phyloP scores from a whole-genome alignment of 1,284 basidiomycete species.

The Coriolopsis trogii region DNA sequence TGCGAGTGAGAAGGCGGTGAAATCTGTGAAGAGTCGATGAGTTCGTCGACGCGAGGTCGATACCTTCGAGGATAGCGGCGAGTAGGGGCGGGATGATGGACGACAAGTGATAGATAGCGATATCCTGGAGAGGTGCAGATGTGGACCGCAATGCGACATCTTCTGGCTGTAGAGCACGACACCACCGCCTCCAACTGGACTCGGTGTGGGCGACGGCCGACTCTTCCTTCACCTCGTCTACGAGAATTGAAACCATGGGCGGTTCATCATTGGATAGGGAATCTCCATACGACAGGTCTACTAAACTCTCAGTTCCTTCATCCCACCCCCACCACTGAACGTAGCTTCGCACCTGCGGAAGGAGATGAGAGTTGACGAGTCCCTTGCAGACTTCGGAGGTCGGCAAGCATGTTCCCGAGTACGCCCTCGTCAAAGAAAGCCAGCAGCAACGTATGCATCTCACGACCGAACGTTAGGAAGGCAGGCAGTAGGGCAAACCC shows the following conservation, averaged over 20 bases:
- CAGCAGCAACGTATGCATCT: constrained; percentile 61
- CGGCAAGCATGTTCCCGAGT: constrained; percentile 51
- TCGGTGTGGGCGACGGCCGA: constrained; percentile 1
- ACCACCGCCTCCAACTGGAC: constrained; percentile 38
- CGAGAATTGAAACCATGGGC: constrained; percentile 61
- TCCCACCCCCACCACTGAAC: constrained; percentile 1
- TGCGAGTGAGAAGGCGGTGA: constrained; percentile 56
- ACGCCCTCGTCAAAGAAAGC: constrained; percentile 65
- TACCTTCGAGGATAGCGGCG: constrained; percentile 57
- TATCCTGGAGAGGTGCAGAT: constrained; percentile 58
- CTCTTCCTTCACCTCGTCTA: constrained; percentile 53
- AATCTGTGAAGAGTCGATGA: constrained; percentile 52
- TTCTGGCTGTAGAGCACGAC: constrained; percentile 21
- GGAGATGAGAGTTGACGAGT: constrained; percentile 17
- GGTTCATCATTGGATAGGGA: constrained; percentile 21
- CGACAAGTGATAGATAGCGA: constrained; percentile 58
- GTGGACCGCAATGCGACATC: constrained; percentile 46
- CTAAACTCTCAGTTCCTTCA: constrained; percentile 8
- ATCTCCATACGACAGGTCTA: constrained; percentile 26
- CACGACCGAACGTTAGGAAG: constrained; percentile 61
- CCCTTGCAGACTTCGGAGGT: constrained; percentile 46
- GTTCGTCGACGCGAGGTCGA: constrained; percentile 42
- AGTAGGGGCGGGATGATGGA: constrained; percentile 63
- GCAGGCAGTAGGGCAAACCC: constrained; percentile 68
- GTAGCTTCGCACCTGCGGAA: constrained; percentile 22